Base-by-base conservation (phyloP, 805 yeast species). In the Metschnikowia gruessii region DNA sequence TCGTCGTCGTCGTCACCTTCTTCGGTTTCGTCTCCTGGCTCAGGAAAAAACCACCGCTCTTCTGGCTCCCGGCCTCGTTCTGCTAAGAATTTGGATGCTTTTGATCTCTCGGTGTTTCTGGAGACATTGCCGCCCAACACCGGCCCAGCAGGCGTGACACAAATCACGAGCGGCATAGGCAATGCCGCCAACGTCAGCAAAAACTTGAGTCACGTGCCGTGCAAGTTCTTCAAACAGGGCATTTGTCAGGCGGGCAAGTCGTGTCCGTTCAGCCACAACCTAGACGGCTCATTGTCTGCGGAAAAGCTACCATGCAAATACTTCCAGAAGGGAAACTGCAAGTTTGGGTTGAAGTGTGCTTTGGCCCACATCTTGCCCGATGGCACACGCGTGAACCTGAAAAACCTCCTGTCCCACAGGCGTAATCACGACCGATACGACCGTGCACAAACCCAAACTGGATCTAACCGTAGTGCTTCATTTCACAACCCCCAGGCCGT, bases 261-360 rank as follows among this genome's bases (percentile, higher is more conserved):
- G 1, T 92, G 99, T 64, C 97, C 97, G 1, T 92, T 92, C 62
- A 83, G 94, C 29, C 99, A 92, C 63, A 75, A 85, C 39, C 61
- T 80, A 42, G 86, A 83, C 45, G 72, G 77, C 4, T 62, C 74
- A n/a, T 67, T 70, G 30, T 70, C 69, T 26, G 74, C 75, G n/a
- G 82, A 77, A 40, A 66, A 74, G 38, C 70, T 76, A 36, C 88
- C 91, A 6, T 92, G 99, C 75, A 91, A 90, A 72, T 92, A 91
- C 66, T 92, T 88, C 65, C 94, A 86, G 59, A 87, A 87, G 68
- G 98, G 98, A n/a, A 89, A 90, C 61, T 92, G 99, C 68, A 90
- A 90, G 68, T 92, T 92, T 65, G 99, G 99, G 3, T 72, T 80
- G 42, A 91, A 90, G 60, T 92, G 99, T 71, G 98, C 97, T 1